Evolutionary conservation across 305 asterid genomes (phyloP), one percentile per base, ranked within the genome.

Genomic region (Solanum hybrid): DNA sequence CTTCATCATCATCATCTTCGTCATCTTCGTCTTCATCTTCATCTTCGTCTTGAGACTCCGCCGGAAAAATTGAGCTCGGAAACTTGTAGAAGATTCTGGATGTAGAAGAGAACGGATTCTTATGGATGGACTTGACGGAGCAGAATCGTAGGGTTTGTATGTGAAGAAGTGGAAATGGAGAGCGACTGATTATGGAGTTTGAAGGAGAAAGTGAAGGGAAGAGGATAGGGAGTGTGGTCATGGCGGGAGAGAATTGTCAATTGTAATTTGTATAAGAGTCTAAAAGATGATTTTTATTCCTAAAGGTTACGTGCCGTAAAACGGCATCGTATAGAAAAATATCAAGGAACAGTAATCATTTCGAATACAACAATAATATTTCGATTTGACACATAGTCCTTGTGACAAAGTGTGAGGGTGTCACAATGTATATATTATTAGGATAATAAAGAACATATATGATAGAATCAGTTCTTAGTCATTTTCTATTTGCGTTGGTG

Each of bases 241-340:
- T 96, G 98, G 98, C 98, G 98, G 98, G 97, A 94, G 95, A 91
- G 86, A 88, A 86, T 88, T 76, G 89, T 38, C 35, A 81, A 46
- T 17, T 24, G 71, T 14, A 27, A 37, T 16, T 71, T 71, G 31
- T 69, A 24, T 60, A 56, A 56, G 72, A 20, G 86, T 1, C 0
- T 34, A 78, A 27, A 79, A 88, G 85, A 89, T 89, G 80, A 88
- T 79, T 86, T 64, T 79, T 64, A 81, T 14, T 42, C 71, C 22
- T n/a, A 81, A 79, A 81, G 16, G 38, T 81, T 81, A 7, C 38
- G 38, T 16, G 16, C 26, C 26, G 16, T 27, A 4, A 42, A 42
- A 81, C 86, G 71, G 71, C 87, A 81, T 42, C 87, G 87, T 81
- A 4, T 16, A 34, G 72, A 3, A 9, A 81, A 81, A 27, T 27